Evolutionary conservation across 2,329 filamentous ascomycete genomes (phyloP).

Genomic region (Colletotrichum brevisporum): DNA sequence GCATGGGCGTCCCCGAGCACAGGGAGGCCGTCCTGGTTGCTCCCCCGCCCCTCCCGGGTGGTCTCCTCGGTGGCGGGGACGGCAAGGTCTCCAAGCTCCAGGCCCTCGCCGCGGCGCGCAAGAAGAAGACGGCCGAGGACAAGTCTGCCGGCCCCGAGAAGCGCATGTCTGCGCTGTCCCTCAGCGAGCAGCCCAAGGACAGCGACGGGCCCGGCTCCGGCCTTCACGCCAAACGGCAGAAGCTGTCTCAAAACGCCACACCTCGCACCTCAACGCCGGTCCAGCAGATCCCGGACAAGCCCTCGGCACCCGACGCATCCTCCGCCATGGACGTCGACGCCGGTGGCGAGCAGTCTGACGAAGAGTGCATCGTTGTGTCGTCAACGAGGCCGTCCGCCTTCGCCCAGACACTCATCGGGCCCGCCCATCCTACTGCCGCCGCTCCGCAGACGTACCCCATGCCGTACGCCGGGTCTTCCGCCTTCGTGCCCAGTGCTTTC

Average conservation of each 20-base stretch:
- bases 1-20: conserved; percentile 79
- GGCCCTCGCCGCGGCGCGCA: conserved; percentile 86
- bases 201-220: conserved; percentile 38
- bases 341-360: conserved; percentile 4
- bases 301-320: background rate
- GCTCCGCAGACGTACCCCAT: conserved; percentile 55
- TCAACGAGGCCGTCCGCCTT: conserved; percentile 66
- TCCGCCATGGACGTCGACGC: conserved; percentile 35
- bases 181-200: conserved; percentile 43
- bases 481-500: conserved; percentile 75
- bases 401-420: conserved; percentile 66
- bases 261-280: conserved; percentile 11
- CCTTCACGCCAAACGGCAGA: conserved; percentile 43
- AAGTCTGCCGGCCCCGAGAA: conserved; percentile 48
- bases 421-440: conserved; percentile 46
- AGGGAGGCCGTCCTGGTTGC: conserved; percentile 77
- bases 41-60: conserved; percentile 66
- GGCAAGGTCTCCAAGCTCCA: conserved; percentile 90
- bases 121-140: conserved; percentile 75
- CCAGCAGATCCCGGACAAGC: background rate
- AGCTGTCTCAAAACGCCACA: conserved; percentile 42
- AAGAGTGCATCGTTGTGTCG: conserved; percentile 37
- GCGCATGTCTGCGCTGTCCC: conserved; percentile 44
- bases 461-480: conserved; percentile 65
- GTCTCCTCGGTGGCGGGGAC: conserved; percentile 83